Base-by-base conservation (phyloP, 1,139 yeast genomes). In the Geotrichum histeridarum region DNA sequence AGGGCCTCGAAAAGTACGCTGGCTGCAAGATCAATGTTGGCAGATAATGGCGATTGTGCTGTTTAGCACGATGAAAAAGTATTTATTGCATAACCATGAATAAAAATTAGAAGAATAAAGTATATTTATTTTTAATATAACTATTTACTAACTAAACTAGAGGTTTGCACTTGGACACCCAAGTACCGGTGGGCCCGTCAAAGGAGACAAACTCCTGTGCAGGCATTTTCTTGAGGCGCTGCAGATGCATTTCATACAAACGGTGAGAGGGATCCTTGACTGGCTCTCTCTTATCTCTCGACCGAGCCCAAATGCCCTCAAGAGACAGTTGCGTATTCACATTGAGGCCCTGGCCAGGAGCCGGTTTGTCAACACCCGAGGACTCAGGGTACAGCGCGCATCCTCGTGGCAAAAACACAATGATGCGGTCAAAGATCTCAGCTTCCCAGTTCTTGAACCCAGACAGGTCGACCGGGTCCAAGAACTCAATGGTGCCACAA, bases 1-100 rank as follows among this genome's bases (percentile, higher is more conserved):
- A 93, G 60, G 96, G 95, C 1, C 77, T 93, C 61, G 88, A 85
- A 62, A 84, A 81, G 63, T 93, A 81, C 67, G 78, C 96, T 8
- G 77, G 79, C 27, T 85, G 95, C 66, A 90, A 90, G 70, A 82
- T 88, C 63, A 93, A 93, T 67, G 81, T 91, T 55, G 99, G 99
- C 8, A 83, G 84, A 68, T 86, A 58, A 56, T n/a, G 14, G n/a
- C n/a, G 42, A 39, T 8, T 17, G 9, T 39, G 9, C 15, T 17
- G 30, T 8, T 22, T 42, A n/a, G n/a, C 39, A 9, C 12, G 39
- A 37, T 2, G 27, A 8, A 8, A 18, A 12, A 42, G 33, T 42
- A 42, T 42, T 42, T 22, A 42, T 42, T 42, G n/a, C 12, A 42
- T 17, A n/a, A 37, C 39, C 12, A 35, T 15, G 11, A 37, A 8